phyloP scores from a whole-genome alignment of 1,284 basidiomycete genomes.

The Marasmius tenuissimus region DNA sequence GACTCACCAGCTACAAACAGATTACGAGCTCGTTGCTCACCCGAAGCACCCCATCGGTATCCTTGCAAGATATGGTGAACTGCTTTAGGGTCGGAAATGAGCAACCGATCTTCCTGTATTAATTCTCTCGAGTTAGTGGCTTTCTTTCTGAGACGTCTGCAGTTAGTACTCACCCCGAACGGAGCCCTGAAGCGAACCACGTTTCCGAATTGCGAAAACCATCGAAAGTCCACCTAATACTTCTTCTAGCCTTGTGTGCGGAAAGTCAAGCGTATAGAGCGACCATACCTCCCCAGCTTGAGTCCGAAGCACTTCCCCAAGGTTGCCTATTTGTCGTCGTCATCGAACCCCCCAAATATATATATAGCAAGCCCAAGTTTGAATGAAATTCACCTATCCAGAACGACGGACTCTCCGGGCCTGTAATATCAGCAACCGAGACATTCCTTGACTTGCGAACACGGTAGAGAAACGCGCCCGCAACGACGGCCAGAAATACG shows the following conservation, averaged over 20 bases:
- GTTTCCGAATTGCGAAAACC: constrained; percentile 4
- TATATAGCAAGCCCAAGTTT: not conserved
- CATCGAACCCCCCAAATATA: not conserved
- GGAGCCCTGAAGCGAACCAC: constrained; percentile 2
- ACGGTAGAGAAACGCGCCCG: no score
- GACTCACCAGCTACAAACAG: not conserved
- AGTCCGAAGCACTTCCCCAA: not conserved
- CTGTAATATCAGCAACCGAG: not conserved
- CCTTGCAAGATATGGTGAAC: constrained; percentile 17
- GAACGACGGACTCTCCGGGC: not conserved
- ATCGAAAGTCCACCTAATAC: constrained; percentile 1
- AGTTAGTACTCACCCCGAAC: not conserved
- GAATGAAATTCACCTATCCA: not conserved
- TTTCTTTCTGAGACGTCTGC: no score
- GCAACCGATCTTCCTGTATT: constrained; percentile 13
- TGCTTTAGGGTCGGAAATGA: constrained; percentile 19
- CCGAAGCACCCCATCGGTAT: constrained; percentile 11
- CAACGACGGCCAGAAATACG: no score
- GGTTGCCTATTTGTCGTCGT: not conserved
- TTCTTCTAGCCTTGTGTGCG: not conserved
- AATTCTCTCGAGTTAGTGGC: no score
- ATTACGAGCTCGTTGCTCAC: not conserved
- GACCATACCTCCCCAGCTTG: not conserved
- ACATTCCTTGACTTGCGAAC: no score
- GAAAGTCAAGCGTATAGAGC: not conserved